A percentile compares a stretch with the other conserved stretches of the same genome.
phyloP scores from a whole-genome alignment of 2,329 filamentous ascomycete genomes.

The Diaporthe nobilis region DNA sequence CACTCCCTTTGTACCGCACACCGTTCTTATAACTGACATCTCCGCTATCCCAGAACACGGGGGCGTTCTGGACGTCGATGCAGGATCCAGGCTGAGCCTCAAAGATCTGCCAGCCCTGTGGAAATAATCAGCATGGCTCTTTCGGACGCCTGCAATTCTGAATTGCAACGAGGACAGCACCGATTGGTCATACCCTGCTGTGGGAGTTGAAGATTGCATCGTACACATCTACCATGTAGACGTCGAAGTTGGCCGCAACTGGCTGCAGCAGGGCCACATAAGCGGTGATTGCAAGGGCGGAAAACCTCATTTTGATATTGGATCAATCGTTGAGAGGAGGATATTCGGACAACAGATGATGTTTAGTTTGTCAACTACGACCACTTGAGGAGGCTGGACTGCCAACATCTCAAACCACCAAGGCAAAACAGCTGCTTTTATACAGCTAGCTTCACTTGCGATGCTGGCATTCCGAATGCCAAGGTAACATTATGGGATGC shows the following conservation, averaged over 20 bases:
- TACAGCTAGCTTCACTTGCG: background rate
- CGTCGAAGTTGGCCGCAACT: conserved; percentile 11
- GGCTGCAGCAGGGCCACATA: conserved; percentile 11
- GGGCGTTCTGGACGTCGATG: conserved; percentile 7
- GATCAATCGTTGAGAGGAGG: background rate
- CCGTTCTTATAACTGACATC: conserved; percentile 12
- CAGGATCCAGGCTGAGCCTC: conserved; percentile 18
- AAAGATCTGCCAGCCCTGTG: conserved; percentile 12
- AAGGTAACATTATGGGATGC: background rate
- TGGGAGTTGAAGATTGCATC: conserved; percentile 13
- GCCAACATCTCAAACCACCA: background rate
- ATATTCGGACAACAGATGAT: background rate
- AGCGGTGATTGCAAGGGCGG: background rate
- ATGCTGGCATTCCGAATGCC: background rate
- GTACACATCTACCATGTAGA: conserved; percentile 25
- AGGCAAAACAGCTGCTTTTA: background rate
- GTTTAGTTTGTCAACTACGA: background rate
- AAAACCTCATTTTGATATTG: background rate
- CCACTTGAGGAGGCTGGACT: background rate
- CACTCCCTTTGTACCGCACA: background rate
- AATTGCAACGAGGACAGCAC: background rate
- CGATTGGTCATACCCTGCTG: background rate
- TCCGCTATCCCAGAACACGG: conserved; percentile 6
- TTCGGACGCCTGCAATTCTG: too few relatives aligned
- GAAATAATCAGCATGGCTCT: background rate